A percentile compares a stretch with the other conserved stretches of the same genome.
Evolutionary conservation across 106 monocot genomes (phyloP).

Genomic region (Dendrobium chrysotoxum): DNA sequence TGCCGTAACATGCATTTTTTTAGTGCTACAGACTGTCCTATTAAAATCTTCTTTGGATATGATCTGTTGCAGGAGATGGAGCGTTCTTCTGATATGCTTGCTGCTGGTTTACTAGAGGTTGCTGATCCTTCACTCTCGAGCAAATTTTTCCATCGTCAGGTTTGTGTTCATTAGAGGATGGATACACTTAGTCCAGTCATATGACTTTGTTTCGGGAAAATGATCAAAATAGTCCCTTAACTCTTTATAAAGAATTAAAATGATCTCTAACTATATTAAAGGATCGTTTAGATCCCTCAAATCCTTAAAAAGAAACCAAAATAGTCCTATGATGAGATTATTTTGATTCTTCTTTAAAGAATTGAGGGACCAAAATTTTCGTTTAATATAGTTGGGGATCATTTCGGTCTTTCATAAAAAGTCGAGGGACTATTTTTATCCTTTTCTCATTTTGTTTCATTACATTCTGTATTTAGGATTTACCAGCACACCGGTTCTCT

Average conservation of each 20-base stretch:
- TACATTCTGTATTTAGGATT: background rate
- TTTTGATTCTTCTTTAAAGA: too few relatives aligned
- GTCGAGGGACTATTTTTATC: too few relatives aligned
- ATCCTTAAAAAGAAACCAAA: too few relatives aligned
- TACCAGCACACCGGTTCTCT: background rate
- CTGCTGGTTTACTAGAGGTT: conserved; percentile 93
- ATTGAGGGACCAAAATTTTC: too few relatives aligned
- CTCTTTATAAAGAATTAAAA: too few relatives aligned
- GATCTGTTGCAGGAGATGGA: conserved; percentile 84
- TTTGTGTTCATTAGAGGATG: conserved; percentile 16
- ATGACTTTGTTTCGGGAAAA: background rate
- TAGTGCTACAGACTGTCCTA: background rate
- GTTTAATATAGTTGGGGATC: too few relatives aligned
- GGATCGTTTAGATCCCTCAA: too few relatives aligned
- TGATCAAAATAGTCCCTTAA: too few relatives aligned
- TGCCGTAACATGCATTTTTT: background rate
- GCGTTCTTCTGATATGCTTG: conserved; percentile 93
- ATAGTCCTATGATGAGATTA: too few relatives aligned
- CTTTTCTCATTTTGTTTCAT: background rate
- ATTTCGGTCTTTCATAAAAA: too few relatives aligned
- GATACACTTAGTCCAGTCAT: background rate
- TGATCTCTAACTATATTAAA: too few relatives aligned
- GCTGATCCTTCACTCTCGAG: conserved; percentile 83
- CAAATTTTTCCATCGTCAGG: conserved; percentile 89
- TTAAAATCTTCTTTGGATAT: conserved; percentile 4